These are phyloP conservation scores for Haplosporangium sp. DNA, from an alignment of 371 early-diverging fungal genomes.

Conservation along the genomic window DNA sequence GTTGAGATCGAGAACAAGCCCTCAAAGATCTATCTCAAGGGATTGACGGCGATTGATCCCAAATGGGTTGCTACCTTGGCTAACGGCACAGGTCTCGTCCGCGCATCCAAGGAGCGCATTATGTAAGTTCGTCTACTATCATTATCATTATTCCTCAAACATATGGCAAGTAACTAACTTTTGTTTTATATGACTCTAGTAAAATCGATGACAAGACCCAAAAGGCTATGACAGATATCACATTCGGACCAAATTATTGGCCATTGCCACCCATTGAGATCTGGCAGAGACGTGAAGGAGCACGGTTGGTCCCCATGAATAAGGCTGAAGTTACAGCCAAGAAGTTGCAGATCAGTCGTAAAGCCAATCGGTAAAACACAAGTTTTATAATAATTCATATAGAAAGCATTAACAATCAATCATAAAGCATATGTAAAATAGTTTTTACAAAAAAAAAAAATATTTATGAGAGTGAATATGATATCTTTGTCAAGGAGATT, in stretches of 20 bases:
- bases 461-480: no score
- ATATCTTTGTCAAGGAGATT: slow-evolving; percentile 28
- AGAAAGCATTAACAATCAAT: background rate
- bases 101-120: slow-evolving; percentile 75
- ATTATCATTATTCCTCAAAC: background rate
- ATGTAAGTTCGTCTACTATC: slow-evolving; percentile 63
- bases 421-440: background rate
- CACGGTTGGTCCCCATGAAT: slow-evolving; percentile 69
- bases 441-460: no score
- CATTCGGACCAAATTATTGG: slow-evolving; percentile 84
- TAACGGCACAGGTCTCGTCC: slow-evolving; percentile 73
- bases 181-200: slow-evolving; percentile 35
- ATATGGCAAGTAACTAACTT: background rate
- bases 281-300: slow-evolving; percentile 72
- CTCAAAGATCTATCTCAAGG: slow-evolving; percentile 79
- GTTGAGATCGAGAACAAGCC: slow-evolving; percentile 54
- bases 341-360: slow-evolving; percentile 54
- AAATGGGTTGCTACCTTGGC: slow-evolving; percentile 80
- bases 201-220: slow-evolving; percentile 75
- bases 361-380: slow-evolving; percentile 41
- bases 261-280: slow-evolving; percentile 79
- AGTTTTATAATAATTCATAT: background rate
- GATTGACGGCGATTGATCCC: slow-evolving; percentile 81
- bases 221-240: slow-evolving; percentile 71
- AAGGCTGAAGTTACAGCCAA: slow-evolving; percentile 51